phyloP scores from a whole-genome alignment of 306 rosid species.

The Canavalia gladiata region DNA sequence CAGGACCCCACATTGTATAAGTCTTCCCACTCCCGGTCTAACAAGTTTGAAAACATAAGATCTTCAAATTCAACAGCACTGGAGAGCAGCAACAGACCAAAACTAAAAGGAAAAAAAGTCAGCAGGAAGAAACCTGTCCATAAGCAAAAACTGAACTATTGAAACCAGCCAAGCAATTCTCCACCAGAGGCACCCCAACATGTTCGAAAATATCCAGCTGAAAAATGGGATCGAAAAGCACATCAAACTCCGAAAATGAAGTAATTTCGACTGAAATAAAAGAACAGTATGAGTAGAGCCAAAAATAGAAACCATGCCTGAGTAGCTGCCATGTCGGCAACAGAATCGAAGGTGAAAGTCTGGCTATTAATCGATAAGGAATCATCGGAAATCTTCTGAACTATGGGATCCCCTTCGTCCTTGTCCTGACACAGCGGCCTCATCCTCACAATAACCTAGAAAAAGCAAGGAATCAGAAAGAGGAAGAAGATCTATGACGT shows the following conservation, averaged over 20 bases:
- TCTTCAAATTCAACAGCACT: constrained; percentile 20
- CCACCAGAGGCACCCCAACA: constrained; percentile 92
- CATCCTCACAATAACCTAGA: constrained; percentile 91
- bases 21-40: constrained; percentile 99
- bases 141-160: constrained; percentile 98
- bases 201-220: constrained; percentile 95
- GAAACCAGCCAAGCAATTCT: constrained; percentile 96
- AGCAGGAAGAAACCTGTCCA: constrained; percentile 76
- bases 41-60: constrained; percentile 32
- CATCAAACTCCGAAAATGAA: constrained; percentile 11
- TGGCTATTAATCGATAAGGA: constrained; percentile 83
- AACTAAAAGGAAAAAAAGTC: neutral
- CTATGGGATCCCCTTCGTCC: constrained; percentile 83
- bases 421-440: constrained; percentile 71
- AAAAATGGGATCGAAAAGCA: constrained; percentile 40
- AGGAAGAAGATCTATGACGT: neutral
- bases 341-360: constrained; percentile 92
- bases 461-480: neutral
- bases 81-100: constrained; percentile 27
- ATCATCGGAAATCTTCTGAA: constrained; percentile 76
- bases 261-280: constrained; percentile 24
- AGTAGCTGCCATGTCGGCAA: constrained; percentile 80
- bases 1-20: constrained; percentile 99
- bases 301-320: constrained; percentile 70
- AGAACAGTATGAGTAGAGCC: neutral